A percentile compares a stretch with the other conserved stretches of the same genome.
These are phyloP conservation scores for Phytophthora tubulina DNA, from an alignment of 352 stramenopile genomes.

Conservation along the genomic window DNA sequence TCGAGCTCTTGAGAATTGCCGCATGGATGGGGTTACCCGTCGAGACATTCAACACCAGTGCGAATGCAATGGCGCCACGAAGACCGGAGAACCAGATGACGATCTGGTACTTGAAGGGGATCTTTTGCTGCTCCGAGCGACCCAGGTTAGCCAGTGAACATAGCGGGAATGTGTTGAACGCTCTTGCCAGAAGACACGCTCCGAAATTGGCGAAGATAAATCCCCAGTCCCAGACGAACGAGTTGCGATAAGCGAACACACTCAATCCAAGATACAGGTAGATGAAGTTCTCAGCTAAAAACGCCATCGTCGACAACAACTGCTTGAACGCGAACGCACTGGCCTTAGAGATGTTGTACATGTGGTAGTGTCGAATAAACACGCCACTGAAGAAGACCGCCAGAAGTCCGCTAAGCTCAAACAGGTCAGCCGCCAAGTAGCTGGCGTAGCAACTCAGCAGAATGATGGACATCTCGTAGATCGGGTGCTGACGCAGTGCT, in stretches of 20 bases:
- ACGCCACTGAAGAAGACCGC: slow-evolving; percentile 93
- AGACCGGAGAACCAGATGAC: slow-evolving; percentile 95
- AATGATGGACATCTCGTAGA: slow-evolving; percentile 82
- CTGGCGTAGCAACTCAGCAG: slow-evolving; percentile 79
- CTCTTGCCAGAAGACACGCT: slow-evolving; percentile 59
- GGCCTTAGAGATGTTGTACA: slow-evolving; percentile 71
- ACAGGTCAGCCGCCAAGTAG: slow-evolving; percentile 75
- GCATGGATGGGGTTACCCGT: slow-evolving; percentile 54
- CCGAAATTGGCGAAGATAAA: slow-evolving; percentile 67
- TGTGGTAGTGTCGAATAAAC: slow-evolving; percentile 81
- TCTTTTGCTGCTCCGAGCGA: slow-evolving; percentile 48
- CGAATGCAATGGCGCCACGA: slow-evolving; percentile 94
- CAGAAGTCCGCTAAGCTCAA: slow-evolving; percentile 88
- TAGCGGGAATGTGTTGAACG: slow-evolving; percentile 81
- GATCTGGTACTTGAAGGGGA: slow-evolving; percentile 73
- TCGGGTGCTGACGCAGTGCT: slow-evolving; percentile 59
- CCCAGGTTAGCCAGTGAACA: slow-evolving; percentile 64
- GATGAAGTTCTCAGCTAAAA: slow-evolving; percentile 80
- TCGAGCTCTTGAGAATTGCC: slow-evolving; percentile 71
- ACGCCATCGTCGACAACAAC: slow-evolving; percentile 66
- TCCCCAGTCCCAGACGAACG: slow-evolving; percentile 75
- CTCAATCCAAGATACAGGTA: slow-evolving; percentile 80
- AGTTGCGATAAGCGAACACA: slow-evolving; percentile 66
- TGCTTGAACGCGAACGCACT: slow-evolving; percentile 72
- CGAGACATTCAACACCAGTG: slow-evolving; percentile 81